phyloP scores from a whole-genome alignment of 2,329 filamentous ascomycete genomes.

The Alternaria novae-zelandiae region DNA sequence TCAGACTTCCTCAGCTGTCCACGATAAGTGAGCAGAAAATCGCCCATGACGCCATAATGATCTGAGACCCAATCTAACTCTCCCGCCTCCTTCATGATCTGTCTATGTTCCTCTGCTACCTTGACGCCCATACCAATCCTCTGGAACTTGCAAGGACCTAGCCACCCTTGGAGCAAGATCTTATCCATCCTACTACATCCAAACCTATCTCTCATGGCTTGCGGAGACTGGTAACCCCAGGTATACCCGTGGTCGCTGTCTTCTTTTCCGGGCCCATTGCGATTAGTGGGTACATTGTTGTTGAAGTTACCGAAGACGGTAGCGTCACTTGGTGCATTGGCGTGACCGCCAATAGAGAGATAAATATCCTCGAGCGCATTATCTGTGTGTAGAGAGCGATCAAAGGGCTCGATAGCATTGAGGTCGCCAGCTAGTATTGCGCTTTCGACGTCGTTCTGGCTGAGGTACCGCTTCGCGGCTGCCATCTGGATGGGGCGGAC shows the following conservation, averaged over 20 bases:
- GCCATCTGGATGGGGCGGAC: constrained; percentile 58
- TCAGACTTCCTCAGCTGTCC: not conserved
- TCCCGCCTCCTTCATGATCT: constrained; percentile 38
- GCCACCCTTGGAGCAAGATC: constrained; percentile 55
- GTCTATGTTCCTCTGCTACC: constrained; percentile 47
- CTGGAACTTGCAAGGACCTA: constrained; percentile 48
- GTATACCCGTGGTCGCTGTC: constrained; percentile 61
- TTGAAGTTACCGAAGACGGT: not conserved
- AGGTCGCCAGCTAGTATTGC: constrained; percentile 62
- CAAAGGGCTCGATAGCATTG: constrained; percentile 64
- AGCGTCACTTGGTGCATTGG: not conserved
- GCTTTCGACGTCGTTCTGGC: constrained; percentile 46
- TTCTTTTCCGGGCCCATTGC: constrained; percentile 38
- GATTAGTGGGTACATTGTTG: not conserved
- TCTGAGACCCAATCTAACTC: constrained; percentile 59
- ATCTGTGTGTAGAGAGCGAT: constrained; percentile 55
- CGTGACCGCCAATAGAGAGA: constrained; percentile 56
- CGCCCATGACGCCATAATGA: constrained; percentile 55
- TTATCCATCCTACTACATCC: constrained; percentile 63
- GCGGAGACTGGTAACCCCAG: constrained; percentile 63
- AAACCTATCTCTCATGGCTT: constrained; percentile 51
- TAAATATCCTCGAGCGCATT: constrained; percentile 61
- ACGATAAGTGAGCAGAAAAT: constrained; percentile 20
- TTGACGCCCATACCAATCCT: constrained; percentile 57
- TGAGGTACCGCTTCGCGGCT: constrained; percentile 54